Conservation (phyloP, 2,329 filamentous ascomycete genomes). For the Escovopsis sp. region DNA sequence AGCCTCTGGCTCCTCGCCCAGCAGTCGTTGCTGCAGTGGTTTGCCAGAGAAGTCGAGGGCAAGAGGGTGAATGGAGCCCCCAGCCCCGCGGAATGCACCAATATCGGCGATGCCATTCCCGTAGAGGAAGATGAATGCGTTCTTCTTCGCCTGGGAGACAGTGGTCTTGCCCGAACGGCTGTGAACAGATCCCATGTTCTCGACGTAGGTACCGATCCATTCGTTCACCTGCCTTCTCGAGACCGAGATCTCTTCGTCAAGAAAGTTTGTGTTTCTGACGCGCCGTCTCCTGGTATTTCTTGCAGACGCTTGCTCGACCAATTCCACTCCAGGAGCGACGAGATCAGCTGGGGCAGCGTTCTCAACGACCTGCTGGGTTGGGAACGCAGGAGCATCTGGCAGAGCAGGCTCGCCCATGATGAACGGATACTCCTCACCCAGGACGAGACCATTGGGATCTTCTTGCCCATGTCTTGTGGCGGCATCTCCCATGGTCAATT, state of each 20-base stretch:
- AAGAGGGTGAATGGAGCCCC: slow-evolving; percentile 26
- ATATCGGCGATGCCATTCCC: slow-evolving; percentile 20
- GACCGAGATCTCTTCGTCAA: slow-evolving; percentile 20
- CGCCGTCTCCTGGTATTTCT: slow-evolving; percentile 11
- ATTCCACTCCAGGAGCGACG: slow-evolving; percentile 7
- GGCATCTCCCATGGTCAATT: not conserved
- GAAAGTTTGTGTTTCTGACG: slow-evolving; percentile 13
- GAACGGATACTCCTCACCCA: slow-evolving; percentile 18
- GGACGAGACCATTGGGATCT: not conserved
- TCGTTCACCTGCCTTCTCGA: slow-evolving; percentile 20
- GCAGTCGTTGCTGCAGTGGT: slow-evolving; percentile 20
- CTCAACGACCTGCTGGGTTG: not conserved
- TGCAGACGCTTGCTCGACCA: slow-evolving; percentile 8
- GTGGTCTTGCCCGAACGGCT: slow-evolving; percentile 14
- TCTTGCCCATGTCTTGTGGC: not conserved
- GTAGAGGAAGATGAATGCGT: slow-evolving; percentile 17
- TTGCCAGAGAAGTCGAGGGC: slow-evolving; percentile 29
- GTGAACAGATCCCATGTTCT: slow-evolving; percentile 36
- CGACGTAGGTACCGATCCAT: slow-evolving; percentile 28
- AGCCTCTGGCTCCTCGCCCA: slow-evolving; percentile 10
- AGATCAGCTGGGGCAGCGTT: not conserved
- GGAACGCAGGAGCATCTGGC: slow-evolving; percentile 22
- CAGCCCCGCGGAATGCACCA: slow-evolving; percentile 10
- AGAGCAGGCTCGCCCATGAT: slow-evolving; percentile 23
- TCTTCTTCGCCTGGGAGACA: slow-evolving; percentile 23